phyloP scores from a whole-genome alignment of 2,329 filamentous ascomycete genomes.

The Chrysoporthe austroafricana region DNA sequence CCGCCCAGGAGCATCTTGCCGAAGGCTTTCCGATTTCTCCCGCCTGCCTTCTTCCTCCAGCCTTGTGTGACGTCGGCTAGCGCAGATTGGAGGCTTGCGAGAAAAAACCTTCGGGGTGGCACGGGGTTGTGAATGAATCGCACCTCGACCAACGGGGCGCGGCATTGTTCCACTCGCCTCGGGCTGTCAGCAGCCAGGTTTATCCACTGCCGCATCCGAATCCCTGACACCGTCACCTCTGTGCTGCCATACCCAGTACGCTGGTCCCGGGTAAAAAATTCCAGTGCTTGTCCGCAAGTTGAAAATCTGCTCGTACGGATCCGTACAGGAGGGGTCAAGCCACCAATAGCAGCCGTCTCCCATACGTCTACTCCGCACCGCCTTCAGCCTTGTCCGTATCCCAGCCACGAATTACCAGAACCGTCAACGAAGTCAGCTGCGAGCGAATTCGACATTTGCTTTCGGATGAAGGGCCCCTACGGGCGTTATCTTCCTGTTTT shows the following conservation, averaged over 20 bases:
- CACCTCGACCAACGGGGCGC: too few relatives aligned
- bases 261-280: background rate
- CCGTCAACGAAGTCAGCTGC: background rate
- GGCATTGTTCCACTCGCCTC: background rate
- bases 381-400: slow-evolving; percentile 2
- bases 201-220: background rate
- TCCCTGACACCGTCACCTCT: background rate
- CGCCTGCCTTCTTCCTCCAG: background rate
- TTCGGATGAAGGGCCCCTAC: background rate
- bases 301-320: background rate
- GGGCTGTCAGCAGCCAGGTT: background rate
- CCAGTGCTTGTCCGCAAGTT: background rate
- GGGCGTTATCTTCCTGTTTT: too few relatives aligned
- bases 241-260: background rate
- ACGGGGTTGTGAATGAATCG: too few relatives aligned
- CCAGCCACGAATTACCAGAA: slow-evolving; percentile 7
- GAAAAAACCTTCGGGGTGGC: too few relatives aligned
- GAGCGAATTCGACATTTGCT: background rate
- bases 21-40: background rate
- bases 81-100: background rate
- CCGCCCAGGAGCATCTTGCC: background rate
- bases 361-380: background rate
- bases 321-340: background rate
- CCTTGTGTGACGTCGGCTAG: background rate
- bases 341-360: too few relatives aligned